Evolutionary conservation across 306 rosid genomes (phyloP).

Genomic region (Fragaria iinumae): DNA sequence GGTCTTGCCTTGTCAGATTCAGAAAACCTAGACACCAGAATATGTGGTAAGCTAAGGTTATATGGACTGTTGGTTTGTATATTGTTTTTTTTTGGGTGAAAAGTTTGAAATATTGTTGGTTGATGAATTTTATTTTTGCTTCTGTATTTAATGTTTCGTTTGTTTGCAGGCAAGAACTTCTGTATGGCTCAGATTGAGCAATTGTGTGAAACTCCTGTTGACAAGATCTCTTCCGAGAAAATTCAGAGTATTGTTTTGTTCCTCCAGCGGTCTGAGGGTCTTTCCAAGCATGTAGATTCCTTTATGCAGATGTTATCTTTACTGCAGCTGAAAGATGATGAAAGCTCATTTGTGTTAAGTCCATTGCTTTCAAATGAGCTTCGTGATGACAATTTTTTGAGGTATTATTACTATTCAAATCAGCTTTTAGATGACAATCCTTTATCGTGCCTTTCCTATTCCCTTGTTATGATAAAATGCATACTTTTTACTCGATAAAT

Average conservation of each 20-base stretch:
- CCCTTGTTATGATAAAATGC: conserved; percentile 6
- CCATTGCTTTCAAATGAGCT: conserved; percentile 80
- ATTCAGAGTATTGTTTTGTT: conserved; percentile 68
- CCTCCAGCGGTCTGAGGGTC: conserved; percentile 82
- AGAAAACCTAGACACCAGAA: conserved; percentile 69
- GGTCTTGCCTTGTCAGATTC: conserved; percentile 92
- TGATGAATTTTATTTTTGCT: not conserved
- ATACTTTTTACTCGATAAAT: conserved; percentile 22
- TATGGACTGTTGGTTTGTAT: conserved; percentile 1
- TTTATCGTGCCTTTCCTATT: conserved; percentile 18
- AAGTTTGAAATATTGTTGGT: not conserved
- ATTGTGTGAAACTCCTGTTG: conserved; percentile 59
- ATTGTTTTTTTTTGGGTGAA: not conserved
- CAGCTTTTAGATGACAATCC: conserved; percentile 24
- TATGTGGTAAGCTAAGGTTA: conserved; percentile 52
- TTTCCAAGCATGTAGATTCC: conserved; percentile 85
- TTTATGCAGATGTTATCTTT: conserved; percentile 92
- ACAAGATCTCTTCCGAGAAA: conserved; percentile 58
- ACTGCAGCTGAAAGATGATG: conserved; percentile 62
- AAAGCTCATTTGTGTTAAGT: conserved; percentile 51
- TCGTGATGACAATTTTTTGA: conserved; percentile 63
- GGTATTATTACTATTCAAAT: conserved; percentile 40
- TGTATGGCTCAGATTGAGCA: conserved; percentile 83
- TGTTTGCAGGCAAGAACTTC: conserved; percentile 67
- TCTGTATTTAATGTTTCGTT: conserved; percentile 9